Base-by-base conservation (phyloP, 495 filamentous ascomycete genomes). In the Xylaria grammica region DNA sequence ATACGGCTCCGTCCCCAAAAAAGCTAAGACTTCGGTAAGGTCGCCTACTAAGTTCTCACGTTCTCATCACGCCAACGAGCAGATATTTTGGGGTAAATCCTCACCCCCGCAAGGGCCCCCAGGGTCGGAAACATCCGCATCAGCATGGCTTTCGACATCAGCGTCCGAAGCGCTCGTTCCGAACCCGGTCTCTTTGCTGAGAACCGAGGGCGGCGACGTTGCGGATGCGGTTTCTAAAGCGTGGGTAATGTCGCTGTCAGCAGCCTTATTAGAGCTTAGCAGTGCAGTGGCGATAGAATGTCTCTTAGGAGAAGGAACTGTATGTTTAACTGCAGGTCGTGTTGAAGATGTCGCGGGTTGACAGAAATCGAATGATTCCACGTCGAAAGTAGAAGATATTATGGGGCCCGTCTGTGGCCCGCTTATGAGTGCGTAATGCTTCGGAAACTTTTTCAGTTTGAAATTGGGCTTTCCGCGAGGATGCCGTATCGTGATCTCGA, bases 401-500 rank as follows among this genome's bases (percentile, higher is more conserved):
- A 54, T 38, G 9, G 68, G 66, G 19, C 63, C 67, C 15, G 63
- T 66, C 48, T 67, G 52, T 32, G 65, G 68, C 6, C 69, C 69
- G 3, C 60, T 59, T 34, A 68, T 57, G 9, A 72, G 67, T 24
- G 74, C 53, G 19, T 76, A 63, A 6, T 63, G 49, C 65, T 61
- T 78, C 0, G 68, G 55, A 30, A 72, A 68, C 55, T 65, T 66
- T 58, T 72, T 77, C 38, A 75, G 61, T 30, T 65, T 75, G 13
- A 73, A 67, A 51, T 70, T 72, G 19, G 58, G 67, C 38, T 59
- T 72, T 19, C 20, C 60, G 11, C 56, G 50, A 32, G 57, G 27
- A 46, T 70, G 65, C 1, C 59, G 60, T 60, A 69, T 67, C 15
- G 71, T 62, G 60, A 80, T 75, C 65, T 81, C 80, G 3, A 81